Conservation (phyloP, 169 alveolate genomes). For the Neospora caninum region DNA sequence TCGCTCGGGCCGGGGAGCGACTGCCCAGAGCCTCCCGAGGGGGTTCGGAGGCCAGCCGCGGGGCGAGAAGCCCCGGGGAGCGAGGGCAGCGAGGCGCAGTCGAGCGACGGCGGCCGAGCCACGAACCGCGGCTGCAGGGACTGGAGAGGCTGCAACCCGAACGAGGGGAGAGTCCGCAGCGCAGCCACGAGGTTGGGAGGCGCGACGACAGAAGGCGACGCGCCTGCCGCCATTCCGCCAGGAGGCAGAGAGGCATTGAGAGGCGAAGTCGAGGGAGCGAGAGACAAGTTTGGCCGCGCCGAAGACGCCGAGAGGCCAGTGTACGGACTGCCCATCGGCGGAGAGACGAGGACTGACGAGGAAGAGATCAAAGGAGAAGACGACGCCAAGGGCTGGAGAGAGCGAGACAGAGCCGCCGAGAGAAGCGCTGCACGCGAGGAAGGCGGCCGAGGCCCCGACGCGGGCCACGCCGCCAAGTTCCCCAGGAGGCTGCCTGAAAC, state of each 20-base stretch:
- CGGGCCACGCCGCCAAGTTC: neutral
- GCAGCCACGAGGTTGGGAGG: neutral
- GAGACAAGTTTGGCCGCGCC: neutral
- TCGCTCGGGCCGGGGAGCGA: too few species aligned
- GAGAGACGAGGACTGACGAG: neutral
- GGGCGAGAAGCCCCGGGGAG: neutral
- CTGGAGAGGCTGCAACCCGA: neutral
- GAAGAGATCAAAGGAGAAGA: neutral
- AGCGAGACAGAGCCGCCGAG: neutral
- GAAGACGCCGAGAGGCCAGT: neutral
- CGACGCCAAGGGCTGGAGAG: neutral
- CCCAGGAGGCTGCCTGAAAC: neutral
- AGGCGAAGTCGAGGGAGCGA: neutral
- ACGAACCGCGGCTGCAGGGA: neutral
- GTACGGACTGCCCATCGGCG: neutral
- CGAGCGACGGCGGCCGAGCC: neutral
- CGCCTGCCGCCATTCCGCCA: neutral
- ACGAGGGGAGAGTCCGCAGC: neutral
- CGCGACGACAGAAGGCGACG: neutral
- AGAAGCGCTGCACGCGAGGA: conserved; percentile 21
- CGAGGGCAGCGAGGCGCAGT: neutral
- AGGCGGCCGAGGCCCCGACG: neutral
- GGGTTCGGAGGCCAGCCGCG: too few species aligned
- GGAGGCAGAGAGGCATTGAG: neutral
- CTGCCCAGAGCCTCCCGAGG: too few species aligned